These are phyloP conservation scores for Colletotrichum tabaci DNA, from an alignment of 2,329 filamentous ascomycete genomes.

Conservation along the genomic window DNA sequence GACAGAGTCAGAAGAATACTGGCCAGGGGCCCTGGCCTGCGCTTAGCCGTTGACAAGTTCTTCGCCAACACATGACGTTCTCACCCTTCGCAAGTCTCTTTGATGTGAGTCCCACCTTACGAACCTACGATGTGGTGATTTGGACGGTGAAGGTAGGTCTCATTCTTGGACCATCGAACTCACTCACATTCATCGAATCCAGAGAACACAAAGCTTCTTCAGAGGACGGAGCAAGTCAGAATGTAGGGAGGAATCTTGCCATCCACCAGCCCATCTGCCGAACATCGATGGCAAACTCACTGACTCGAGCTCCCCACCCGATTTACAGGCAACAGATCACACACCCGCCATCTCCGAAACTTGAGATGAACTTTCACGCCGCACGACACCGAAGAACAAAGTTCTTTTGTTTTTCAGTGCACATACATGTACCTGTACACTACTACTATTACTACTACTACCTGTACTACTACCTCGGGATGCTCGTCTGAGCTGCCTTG, in stretches of 20 bases:
- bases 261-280: constrained; percentile 17
- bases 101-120: too few species aligned
- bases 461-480: not conserved
- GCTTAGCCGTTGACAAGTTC: not conserved
- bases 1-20: constrained; percentile 7
- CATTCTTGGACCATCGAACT: not conserved
- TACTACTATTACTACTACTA: too few species aligned
- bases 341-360: not conserved
- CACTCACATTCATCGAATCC: not conserved
- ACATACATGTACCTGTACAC: too few species aligned
- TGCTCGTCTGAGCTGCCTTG: constrained; percentile 11
- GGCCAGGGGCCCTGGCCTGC: constrained; percentile 31
- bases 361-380: constrained; percentile 35
- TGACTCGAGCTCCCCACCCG: constrained; percentile 24
- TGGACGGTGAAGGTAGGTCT: too few species aligned
- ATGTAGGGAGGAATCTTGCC: not conserved
- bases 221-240: not conserved
- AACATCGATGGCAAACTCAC: constrained; percentile 10
- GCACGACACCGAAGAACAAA: constrained; percentile 8
- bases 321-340: not conserved
- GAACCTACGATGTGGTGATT: not conserved
- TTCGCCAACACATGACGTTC: not conserved
- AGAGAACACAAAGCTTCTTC: not conserved
- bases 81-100: not conserved
- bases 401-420: not conserved